phyloP scores from a whole-genome alignment of 1,284 basidiomycete genomes.

The Dichomitus squalens region DNA sequence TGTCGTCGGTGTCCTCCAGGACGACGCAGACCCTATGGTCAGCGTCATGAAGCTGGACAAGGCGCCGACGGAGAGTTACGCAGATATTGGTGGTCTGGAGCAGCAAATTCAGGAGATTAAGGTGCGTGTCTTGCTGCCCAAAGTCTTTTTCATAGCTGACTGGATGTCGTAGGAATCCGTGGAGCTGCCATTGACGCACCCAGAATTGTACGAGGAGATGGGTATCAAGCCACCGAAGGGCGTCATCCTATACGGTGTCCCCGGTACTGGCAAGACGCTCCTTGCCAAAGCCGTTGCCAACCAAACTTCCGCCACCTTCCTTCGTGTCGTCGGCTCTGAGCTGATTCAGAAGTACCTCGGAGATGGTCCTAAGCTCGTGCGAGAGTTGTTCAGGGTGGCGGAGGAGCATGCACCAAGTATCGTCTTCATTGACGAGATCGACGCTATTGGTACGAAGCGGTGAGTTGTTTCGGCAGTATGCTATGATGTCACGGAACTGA shows the following conservation, averaged over 20 bases:
- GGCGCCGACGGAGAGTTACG: conserved; percentile 98
- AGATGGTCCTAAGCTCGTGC: conserved; percentile 98
- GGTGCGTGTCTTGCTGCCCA: conserved; percentile 42
- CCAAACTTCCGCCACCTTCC: conserved; percentile 98
- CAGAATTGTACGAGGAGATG: conserved; percentile 99
- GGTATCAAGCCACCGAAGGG: conserved; percentile 99
- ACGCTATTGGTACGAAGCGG: conserved; percentile 98
- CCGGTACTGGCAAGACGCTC: conserved; percentile 98
- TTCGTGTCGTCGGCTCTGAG: conserved; percentile 97
- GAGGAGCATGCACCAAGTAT: conserved; percentile 99
- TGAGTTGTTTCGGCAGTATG: conserved; percentile 40
- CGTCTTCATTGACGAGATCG: conserved; percentile 99
- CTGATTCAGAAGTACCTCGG: conserved; percentile 99
- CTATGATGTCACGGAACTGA: not conserved
- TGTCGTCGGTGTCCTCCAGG: conserved; percentile 93
- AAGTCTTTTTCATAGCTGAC: conserved; percentile 4
- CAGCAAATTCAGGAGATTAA: conserved; percentile 99
- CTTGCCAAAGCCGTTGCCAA: conserved; percentile 99
- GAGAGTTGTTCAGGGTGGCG: conserved; percentile 96
- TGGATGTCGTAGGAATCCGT: conserved; percentile 80
- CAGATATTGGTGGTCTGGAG: conserved; percentile 97
- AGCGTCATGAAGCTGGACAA: conserved; percentile 99
- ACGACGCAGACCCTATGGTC: conserved; percentile 98
- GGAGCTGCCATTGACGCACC: conserved; percentile 96
- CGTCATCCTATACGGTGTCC: conserved; percentile 98